These are phyloP conservation scores for Hypoxylon fuscum DNA, from an alignment of 495 filamentous ascomycete species.

Conservation along the genomic window DNA sequence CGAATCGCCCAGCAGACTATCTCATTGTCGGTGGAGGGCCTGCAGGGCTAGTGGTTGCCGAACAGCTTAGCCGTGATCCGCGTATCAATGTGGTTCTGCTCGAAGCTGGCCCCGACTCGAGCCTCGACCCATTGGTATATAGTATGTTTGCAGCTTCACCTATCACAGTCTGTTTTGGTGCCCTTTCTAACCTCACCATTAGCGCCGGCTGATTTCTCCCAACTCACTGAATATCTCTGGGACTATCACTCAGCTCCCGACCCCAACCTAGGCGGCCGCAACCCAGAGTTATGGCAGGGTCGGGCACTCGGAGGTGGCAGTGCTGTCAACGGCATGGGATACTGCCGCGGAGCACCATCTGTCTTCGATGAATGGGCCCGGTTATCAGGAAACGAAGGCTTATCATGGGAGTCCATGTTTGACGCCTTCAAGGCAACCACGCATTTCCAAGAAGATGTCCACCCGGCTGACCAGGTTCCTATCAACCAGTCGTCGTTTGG, in stretches of 20 bases:
- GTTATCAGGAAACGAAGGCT: not conserved
- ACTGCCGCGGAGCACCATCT: conserved; percentile 7
- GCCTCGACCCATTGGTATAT: not conserved
- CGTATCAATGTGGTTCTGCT: conserved; percentile 14
- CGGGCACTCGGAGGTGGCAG: conserved; percentile 5
- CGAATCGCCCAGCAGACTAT: not conserved
- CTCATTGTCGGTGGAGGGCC: conserved; percentile 40
- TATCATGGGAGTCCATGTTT: conserved; percentile 2
- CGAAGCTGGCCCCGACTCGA: conserved; percentile 16
- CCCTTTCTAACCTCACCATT: not conserved
- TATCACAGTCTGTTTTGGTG: not conserved
- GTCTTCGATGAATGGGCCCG: conserved; percentile 18
- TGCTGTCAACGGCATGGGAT: conserved; percentile 9
- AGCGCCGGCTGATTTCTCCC: conserved; percentile 4
- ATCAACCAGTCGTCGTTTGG: conserved; percentile 6
- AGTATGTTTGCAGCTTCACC: not conserved
- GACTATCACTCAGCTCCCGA: conserved; percentile 12
- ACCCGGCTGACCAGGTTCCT: not conserved
- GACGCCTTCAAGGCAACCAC: conserved; percentile 6
- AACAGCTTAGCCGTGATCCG: conserved; percentile 31
- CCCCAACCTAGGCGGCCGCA: conserved; percentile 4
- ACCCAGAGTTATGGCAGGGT: conserved; percentile 2
- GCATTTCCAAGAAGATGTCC: not conserved
- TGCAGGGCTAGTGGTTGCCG: conserved; percentile 35
- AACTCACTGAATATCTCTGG: conserved; percentile 2